Evolutionary conservation across 2,329 filamentous ascomycete species (phyloP), one percentile per base, ranked within the genome.

Genomic region (Lachnellula subtilissima): DNA sequence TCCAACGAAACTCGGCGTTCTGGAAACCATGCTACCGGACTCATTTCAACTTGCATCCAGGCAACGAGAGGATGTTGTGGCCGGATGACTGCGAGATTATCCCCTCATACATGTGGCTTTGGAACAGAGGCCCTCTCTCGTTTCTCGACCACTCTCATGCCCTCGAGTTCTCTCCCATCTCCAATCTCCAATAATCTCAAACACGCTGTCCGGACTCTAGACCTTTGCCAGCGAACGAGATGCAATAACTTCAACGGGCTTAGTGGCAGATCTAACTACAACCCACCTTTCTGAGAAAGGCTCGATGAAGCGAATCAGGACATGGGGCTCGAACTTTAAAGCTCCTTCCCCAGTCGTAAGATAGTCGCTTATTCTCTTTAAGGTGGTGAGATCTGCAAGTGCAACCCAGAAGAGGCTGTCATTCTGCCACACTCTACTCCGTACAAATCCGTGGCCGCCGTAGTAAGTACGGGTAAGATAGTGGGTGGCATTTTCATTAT

Each of bases 221-320:
- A 32, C 28, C 28, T 32, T 9, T 32, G 28, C 28, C 28, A 32
- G 28, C 28, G 28, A 32, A 32, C 28, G 9, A 32, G 28, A 32
- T 32, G 28, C 32, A 40, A 48, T 53, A 40, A 23, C 52, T 53
- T 22, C 46, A 39, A 53, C 56, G 7, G 17, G 35, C 25, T 50
- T 53, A 51, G 55, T 42, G 35, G 17, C 22, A 23, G 17, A 53
- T 58, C 55, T 56, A 53, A 54, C 56, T 48, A 53, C 48, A 48
- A 56, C 51, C 25, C 42, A 48, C 19, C 39, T 53, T 56, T 62
- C 62, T 61, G 23, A 55, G 49, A 62, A 56, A 54, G 58, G 62
- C 54, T 52, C 45, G 50, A 46, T 37, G 49, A 61, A 64, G 62
- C 56, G 55, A 58, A 56, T 42, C 7, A 50, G 36, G 45, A 36